A percentile compares a stretch with the other conserved stretches of the same genome.
Evolutionary conservation across 2,329 filamentous ascomycete species (phyloP).

Genomic region (Microsporum canis): DNA sequence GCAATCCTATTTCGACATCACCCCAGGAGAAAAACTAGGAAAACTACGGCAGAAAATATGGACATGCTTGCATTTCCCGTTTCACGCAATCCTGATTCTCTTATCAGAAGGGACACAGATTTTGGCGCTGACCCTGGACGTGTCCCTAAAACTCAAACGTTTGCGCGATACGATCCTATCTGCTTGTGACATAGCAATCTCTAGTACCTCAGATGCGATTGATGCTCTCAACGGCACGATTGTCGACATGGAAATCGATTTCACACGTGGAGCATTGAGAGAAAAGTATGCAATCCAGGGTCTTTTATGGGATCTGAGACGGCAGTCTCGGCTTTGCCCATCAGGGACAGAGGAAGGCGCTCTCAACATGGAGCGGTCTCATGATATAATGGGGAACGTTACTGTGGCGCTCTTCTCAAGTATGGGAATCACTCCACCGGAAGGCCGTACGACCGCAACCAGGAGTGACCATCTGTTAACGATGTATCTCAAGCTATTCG

Average conservation of each 20-base stretch:
- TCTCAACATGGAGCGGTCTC: slow-evolving; percentile 21
- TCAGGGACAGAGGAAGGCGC: slow-evolving; percentile 12
- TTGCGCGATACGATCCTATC: slow-evolving; percentile 29
- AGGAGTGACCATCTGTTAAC: slow-evolving; percentile 24
- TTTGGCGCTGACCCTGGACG: slow-evolving; percentile 37
- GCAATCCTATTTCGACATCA: slow-evolving; percentile 52
- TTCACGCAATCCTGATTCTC: slow-evolving; percentile 41
- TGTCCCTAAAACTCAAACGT: slow-evolving; percentile 32
- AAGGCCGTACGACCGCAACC: slow-evolving; percentile 20
- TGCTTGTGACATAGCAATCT: slow-evolving; percentile 30
- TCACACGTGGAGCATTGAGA: slow-evolving; percentile 22
- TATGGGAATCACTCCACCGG: slow-evolving; percentile 29
- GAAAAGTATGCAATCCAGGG: slow-evolving; percentile 25
- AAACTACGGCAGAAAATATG: slow-evolving; percentile 47
- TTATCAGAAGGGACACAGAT: slow-evolving; percentile 56
- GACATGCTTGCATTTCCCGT: slow-evolving; percentile 19
- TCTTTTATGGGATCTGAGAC: slow-evolving; percentile 23
- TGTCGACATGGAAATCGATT: slow-evolving; percentile 32
- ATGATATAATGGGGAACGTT: slow-evolving; percentile 30
- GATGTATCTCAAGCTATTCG: slow-evolving; percentile 29
- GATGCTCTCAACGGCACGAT: slow-evolving; percentile 29
- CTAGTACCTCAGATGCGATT: slow-evolving; percentile 21
- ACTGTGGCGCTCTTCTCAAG: slow-evolving; percentile 32
- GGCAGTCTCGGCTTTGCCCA: slow-evolving; percentile 23
- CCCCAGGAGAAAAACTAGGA: slow-evolving; percentile 39